Conservation (phyloP, 768 basidiomycete genomes). For the Mycena galericulata region DNA sequence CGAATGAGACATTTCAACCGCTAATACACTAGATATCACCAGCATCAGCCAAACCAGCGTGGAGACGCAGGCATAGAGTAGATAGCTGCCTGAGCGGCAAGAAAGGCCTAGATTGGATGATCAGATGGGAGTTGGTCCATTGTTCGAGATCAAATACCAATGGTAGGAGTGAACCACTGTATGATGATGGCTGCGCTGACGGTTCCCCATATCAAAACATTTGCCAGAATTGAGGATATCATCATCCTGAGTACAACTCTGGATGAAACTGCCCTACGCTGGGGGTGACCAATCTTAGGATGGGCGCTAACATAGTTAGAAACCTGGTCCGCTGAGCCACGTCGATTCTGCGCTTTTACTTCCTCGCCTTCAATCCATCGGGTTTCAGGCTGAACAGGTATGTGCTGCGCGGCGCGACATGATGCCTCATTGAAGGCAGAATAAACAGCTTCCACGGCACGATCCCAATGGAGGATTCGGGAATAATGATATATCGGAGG, state of each 20-base stretch:
- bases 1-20: conserved; percentile 5
- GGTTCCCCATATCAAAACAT: conserved; percentile 36
- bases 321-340: background rate
- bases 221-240: conserved; percentile 24
- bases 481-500: conserved; percentile 45
- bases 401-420: conserved; percentile 19
- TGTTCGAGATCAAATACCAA: conserved; percentile 5
- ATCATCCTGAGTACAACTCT: conserved; percentile 8
- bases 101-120: conserved; percentile 41
- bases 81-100: conserved; percentile 45
- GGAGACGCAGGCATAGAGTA: conserved; percentile 45
- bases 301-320: background rate
- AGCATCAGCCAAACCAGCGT: conserved; percentile 46
- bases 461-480: conserved; percentile 40
- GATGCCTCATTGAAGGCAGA: conserved; percentile 36
- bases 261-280: background rate
- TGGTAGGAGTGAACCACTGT: conserved; percentile 29
- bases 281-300: background rate
- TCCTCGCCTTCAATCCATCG: conserved; percentile 24
- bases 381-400: conserved; percentile 24
- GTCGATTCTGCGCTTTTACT: conserved; percentile 3
- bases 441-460: conserved; percentile 36
- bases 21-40: conserved; percentile 39
- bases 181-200: conserved; percentile 30
- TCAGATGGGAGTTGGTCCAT: background rate